Conservation (phyloP, 805 yeast species). For the Hanseniaspora mollemarum region DNA sequence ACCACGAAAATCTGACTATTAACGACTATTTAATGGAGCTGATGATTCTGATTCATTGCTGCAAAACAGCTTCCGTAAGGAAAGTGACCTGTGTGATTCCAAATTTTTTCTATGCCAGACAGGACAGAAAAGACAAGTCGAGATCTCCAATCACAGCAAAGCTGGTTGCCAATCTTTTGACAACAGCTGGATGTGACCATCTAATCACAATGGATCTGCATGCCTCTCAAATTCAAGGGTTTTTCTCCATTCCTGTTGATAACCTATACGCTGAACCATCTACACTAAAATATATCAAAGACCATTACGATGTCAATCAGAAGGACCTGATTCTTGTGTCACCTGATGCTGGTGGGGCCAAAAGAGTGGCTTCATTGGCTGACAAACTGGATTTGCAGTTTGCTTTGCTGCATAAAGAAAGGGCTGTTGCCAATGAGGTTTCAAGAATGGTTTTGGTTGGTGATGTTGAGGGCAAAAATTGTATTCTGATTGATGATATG, state of each 20-base stretch:
- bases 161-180: slow-evolving; percentile 68
- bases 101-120: slow-evolving; percentile 79
- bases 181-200: slow-evolving; percentile 78
- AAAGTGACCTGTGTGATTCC: slow-evolving; percentile 75
- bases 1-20: slow-evolving; percentile 41
- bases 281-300: slow-evolving; percentile 62
- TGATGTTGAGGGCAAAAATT: slow-evolving; percentile 63
- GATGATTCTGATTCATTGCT: slow-evolving; percentile 68
- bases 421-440: slow-evolving; percentile 74
- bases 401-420: slow-evolving; percentile 75
- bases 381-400: slow-evolving; percentile 68
- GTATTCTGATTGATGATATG: slow-evolving; percentile 78
- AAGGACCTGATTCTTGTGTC: slow-evolving; percentile 64
- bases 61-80: slow-evolving; percentile 72
- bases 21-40: slow-evolving; percentile 67
- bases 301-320: slow-evolving; percentile 37
- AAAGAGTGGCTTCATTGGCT: slow-evolving; percentile 76
- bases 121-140: slow-evolving; percentile 73
- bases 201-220: slow-evolving; percentile 80
- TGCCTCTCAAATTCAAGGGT: slow-evolving; percentile 84
- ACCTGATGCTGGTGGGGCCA: slow-evolving; percentile 87
- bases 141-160: slow-evolving; percentile 82
- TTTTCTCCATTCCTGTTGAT: slow-evolving; percentile 73
- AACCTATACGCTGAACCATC: slow-evolving; percentile 76
- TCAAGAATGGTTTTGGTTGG: slow-evolving; percentile 78